phyloP scores from a whole-genome alignment of 768 basidiomycete species.

The Lactarius sanguifluus region DNA sequence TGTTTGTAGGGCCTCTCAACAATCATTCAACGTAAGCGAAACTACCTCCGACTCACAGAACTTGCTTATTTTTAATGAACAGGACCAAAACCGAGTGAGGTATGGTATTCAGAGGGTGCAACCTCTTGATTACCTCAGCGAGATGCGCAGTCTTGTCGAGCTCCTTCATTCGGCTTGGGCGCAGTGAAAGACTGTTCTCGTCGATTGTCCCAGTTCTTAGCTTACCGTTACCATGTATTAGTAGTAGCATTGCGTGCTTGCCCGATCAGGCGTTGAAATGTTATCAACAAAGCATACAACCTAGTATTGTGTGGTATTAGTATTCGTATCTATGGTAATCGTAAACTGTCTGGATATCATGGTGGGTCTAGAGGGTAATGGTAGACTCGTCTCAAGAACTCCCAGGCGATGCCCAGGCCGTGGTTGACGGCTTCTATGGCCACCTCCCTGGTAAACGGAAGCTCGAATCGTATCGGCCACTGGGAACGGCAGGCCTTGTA shows the following conservation, averaged over 20 bases:
- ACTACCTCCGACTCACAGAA: neutral
- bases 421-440: conserved; percentile 39
- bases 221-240: conserved; percentile 16
- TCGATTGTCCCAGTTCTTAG: neutral
- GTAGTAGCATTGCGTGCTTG: conserved; percentile 3
- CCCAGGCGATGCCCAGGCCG: conserved; percentile 46
- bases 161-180: conserved; percentile 63
- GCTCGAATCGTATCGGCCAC: conserved; percentile 34
- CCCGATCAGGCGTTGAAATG: neutral
- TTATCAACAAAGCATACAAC: conserved; percentile 6
- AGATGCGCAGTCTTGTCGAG: conserved; percentile 57
- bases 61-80: conserved; percentile 14
- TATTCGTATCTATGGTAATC: conserved; percentile 11
- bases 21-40: conserved; percentile 73
- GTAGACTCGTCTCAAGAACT: conserved; percentile 48
- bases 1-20: conserved; percentile 81
- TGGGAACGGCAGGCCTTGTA: conserved; percentile 37
- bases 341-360: conserved; percentile 11
- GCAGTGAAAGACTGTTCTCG: conserved; percentile 30
- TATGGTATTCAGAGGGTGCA: conserved; percentile 75
- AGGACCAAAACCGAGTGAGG: conserved; percentile 82
- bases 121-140: conserved; percentile 67
- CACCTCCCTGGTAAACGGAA: conserved; percentile 39
- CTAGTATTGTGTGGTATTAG: neutral
- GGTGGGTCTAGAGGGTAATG: conserved; percentile 61